These are phyloP conservation scores for Dimocarpus longan DNA, from an alignment of 345 rosid species.

Conservation along the genomic window DNA sequence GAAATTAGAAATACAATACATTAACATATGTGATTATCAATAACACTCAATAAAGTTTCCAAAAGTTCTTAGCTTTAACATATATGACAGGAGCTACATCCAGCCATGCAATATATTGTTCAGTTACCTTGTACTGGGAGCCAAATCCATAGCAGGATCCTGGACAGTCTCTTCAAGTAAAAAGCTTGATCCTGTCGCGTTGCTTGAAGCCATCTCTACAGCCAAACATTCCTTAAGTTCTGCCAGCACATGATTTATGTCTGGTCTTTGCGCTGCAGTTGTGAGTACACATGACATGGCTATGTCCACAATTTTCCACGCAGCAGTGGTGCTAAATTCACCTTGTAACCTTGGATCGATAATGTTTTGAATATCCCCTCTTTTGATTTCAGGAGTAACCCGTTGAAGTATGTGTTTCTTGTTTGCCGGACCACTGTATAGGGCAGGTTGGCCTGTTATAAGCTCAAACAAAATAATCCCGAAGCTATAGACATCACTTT, in stretches of 20 bases:
- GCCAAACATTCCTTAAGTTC: constrained; percentile 34
- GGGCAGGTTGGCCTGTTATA: constrained; percentile 34
- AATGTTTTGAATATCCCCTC: constrained; percentile 34
- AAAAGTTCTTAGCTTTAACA: no score
- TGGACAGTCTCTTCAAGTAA: not conserved
- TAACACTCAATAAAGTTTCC: no score
- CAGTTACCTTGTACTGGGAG: no score
- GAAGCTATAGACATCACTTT: constrained; percentile 45
- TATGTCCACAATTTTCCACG: constrained; percentile 35
- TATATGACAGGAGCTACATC: no score
- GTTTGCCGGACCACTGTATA: not conserved
- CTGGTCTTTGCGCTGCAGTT: constrained; percentile 30
- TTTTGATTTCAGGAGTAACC: constrained; percentile 20
- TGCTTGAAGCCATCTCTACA: constrained; percentile 12
- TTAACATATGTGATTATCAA: no score
- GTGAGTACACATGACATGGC: constrained; percentile 37
- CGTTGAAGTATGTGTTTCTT: constrained; percentile 20
- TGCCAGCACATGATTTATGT: constrained; percentile 32
- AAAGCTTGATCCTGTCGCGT: not conserved
- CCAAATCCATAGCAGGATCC: no score
- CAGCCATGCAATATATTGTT: no score
- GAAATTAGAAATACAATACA: no score
- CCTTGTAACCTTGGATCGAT: constrained; percentile 37
- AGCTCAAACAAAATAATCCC: constrained; percentile 42
- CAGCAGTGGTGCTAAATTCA: constrained; percentile 29